Base-by-base conservation (phyloP, 2,329 filamentous ascomycete genomes). In the Fusarium sp. region DNA sequence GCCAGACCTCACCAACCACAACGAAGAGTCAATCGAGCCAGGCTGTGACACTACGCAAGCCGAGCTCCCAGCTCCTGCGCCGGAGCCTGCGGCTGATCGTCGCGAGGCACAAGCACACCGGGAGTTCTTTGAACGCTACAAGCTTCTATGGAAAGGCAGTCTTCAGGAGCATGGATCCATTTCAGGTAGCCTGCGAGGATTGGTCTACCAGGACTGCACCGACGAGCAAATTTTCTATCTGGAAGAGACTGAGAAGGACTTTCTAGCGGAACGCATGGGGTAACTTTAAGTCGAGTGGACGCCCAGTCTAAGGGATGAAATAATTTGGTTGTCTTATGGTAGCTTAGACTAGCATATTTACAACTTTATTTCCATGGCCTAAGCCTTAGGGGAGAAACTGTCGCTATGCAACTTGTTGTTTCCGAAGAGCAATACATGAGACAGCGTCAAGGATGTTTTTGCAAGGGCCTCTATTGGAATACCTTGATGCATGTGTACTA, bases 81-180 rank as follows among this genome's bases (percentile, higher is more conserved):
- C n/a, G n/a, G 13, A 29, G 27, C 27, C 27, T 29, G 27, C 0
- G 27, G 27, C 27, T 29, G 27, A 29, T 29, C 27, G 4, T 29
- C 27, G 27, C 27, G 27, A 29, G 12, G 27, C 27, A 29, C 27
- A 29, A 29, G 10, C 29, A 30, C 29, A 30, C 4, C 29, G 29
- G 29, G 34, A 37, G 34, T 37, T 37, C 6, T 37, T 37, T 37
- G 34, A 37, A n/a, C 55, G 30, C 1, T 13, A 44, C 0, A 52
- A 60, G 13, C 18, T n/a, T 4, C 13, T 61, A 0, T 61, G 8
- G 55, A 52, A 52, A 3, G 41, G 4, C 0, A 44, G 6, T 0
- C 45, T 60, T 0, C 1, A 10, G 1, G 24, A 30, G 2, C 6
- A 6, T 2, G 29, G 30, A 2, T 11, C 4, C 0, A 30, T 60